Evolutionary conservation across 164 flowering plant species (phyloP).

Genomic region (Magnolia changhungtana): DNA sequence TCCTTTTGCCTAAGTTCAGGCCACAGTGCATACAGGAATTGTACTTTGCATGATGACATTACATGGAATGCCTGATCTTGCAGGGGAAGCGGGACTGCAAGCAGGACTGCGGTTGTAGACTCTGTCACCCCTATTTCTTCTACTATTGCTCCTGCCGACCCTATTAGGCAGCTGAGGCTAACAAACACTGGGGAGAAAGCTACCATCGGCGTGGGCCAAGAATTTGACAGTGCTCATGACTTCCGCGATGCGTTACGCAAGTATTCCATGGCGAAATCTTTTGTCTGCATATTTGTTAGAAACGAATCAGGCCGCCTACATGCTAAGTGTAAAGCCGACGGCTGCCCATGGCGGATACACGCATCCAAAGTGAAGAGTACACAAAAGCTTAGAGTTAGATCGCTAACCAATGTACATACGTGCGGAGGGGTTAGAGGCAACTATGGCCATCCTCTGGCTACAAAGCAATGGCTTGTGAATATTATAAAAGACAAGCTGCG

Average conservation of each 20-base stretch:
- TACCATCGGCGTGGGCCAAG: constrained; percentile 66
- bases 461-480: constrained; percentile 48
- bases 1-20: background rate
- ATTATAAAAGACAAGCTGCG: constrained; percentile 43
- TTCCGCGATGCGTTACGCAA: constrained; percentile 73
- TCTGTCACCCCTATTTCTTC: constrained; percentile 23
- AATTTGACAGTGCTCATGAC: constrained; percentile 53
- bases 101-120: constrained; percentile 27
- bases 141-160: constrained; percentile 20
- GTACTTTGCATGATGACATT: background rate
- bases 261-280: constrained; percentile 68
- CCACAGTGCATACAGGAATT: background rate
- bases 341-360: constrained; percentile 74
- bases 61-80: constrained; percentile 11
- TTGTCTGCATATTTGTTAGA: constrained; percentile 51
- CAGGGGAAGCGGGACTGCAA: constrained; percentile 36
- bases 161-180: constrained; percentile 30
- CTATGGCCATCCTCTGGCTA: constrained; percentile 42
- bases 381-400: constrained; percentile 49
- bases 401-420: constrained; percentile 56
- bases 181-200: constrained; percentile 53
- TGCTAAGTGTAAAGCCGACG: constrained; percentile 54
- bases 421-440: constrained; percentile 60
- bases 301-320: constrained; percentile 62
- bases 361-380: constrained; percentile 65